Evolutionary conservation across 176 grass and related monocot species (phyloP).

Genomic region (Aegilops tauschii): DNA sequence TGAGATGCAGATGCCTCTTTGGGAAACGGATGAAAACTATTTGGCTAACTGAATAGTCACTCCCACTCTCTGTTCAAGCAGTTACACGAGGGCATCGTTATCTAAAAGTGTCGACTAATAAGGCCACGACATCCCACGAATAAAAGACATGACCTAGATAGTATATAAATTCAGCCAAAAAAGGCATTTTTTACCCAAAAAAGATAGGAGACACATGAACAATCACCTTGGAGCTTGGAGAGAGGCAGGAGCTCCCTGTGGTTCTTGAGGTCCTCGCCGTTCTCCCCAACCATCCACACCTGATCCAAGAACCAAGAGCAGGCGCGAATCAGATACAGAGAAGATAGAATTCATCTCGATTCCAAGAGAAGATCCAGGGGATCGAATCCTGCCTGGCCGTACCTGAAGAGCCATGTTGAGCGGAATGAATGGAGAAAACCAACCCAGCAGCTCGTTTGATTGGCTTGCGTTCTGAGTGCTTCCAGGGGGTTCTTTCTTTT

Average conservation of each 20-base stretch:
- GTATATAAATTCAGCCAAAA: neutral
- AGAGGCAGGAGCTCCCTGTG: slow-evolving; percentile 50
- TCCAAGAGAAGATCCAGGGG: neutral
- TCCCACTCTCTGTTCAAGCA: neutral
- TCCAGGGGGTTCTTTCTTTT: neutral
- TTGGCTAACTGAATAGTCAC: neutral
- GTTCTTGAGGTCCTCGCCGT: slow-evolving; percentile 49
- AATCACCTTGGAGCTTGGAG: slow-evolving; percentile 69
- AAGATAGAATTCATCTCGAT: neutral
- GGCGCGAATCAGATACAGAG: neutral
- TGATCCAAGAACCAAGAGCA: slow-evolving; percentile 25
- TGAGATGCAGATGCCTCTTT: neutral
- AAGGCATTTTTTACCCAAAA: neutral
- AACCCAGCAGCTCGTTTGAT: neutral
- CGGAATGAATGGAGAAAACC: neutral
- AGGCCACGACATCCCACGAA: neutral
- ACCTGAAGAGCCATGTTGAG: slow-evolving; percentile 33
- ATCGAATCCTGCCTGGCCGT: neutral
- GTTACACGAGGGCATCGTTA: neutral
- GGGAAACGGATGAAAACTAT: neutral
- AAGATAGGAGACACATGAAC: neutral
- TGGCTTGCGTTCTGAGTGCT: neutral
- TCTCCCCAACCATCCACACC: slow-evolving; percentile 77
- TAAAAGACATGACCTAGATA: neutral
- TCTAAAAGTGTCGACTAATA: neutral